These are phyloP conservation scores for Trichoderma koningiopsis DNA, from an alignment of 2,329 filamentous ascomycete species.

Conservation along the genomic window DNA sequence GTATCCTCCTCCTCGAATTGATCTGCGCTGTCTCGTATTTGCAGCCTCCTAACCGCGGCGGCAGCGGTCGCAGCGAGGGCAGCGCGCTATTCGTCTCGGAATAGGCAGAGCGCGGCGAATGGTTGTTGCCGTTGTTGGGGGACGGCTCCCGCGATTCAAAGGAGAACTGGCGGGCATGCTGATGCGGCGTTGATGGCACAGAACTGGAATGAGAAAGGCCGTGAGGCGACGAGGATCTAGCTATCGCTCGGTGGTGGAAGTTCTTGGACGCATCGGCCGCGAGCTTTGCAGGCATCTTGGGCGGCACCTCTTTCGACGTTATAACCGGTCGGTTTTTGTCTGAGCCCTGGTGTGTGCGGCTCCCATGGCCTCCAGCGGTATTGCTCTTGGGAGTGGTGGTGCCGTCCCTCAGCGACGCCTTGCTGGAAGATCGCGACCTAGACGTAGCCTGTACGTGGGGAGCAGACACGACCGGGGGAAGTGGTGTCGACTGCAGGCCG, in stretches of 20 bases:
- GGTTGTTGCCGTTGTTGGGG: slow-evolving; percentile 72
- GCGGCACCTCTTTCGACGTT: slow-evolving; percentile 56
- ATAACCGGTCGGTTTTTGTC: slow-evolving; percentile 65
- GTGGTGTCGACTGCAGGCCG: slow-evolving; percentile 58
- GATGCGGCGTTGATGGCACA: slow-evolving; percentile 89
- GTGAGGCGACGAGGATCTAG: slow-evolving; percentile 35
- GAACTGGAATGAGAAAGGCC: slow-evolving; percentile 71
- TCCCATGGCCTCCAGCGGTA: slow-evolving; percentile 64
- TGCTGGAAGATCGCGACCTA: slow-evolving; percentile 61
- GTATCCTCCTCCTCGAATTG: slow-evolving; percentile 81
- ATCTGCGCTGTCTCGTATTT: slow-evolving; percentile 87
- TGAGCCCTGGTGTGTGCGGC: slow-evolving; percentile 57
- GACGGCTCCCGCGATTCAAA: slow-evolving; percentile 79
- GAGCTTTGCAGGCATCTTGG: slow-evolving; percentile 56
- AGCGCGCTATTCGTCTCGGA: slow-evolving; percentile 81
- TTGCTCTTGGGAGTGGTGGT: slow-evolving; percentile 49
- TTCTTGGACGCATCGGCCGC: slow-evolving; percentile 37
- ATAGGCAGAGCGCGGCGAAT: slow-evolving; percentile 86
- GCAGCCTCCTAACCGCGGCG: slow-evolving; percentile 65
- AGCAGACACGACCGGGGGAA: slow-evolving; percentile 57
- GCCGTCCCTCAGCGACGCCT: slow-evolving; percentile 58
- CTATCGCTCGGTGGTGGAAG: slow-evolving; percentile 36
- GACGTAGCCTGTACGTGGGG: slow-evolving; percentile 59
- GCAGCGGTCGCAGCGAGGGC: slow-evolving; percentile 67
- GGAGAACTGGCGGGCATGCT: slow-evolving; percentile 80